Conservation (phyloP, 1,284 basidiomycete genomes). For the Ceratobasidium sp. region DNA sequence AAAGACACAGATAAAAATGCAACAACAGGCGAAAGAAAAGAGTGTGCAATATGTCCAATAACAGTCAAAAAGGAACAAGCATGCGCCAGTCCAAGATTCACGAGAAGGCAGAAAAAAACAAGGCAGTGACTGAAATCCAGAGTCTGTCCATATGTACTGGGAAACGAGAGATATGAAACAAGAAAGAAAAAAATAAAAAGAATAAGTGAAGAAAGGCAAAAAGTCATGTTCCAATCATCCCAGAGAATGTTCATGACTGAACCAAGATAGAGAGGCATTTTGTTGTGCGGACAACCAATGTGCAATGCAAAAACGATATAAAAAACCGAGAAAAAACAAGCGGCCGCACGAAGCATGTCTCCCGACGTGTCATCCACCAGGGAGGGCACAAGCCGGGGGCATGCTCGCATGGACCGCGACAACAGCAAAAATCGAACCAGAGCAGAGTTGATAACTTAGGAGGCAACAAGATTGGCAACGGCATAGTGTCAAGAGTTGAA, state of each 20-base stretch:
- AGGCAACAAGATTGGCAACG: constrained; percentile 24
- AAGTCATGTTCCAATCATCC: constrained; percentile 39
- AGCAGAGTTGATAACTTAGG: constrained; percentile 37
- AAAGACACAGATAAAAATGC: constrained; percentile 14
- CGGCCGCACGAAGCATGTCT: constrained; percentile 19
- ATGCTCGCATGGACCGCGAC: constrained; percentile 8
- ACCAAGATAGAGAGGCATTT: constrained; percentile 5
- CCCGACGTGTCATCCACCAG: constrained; percentile 26
- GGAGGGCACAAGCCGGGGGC: constrained; percentile 27
- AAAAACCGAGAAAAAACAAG: background rate
- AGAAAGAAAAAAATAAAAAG: constrained; percentile 45
- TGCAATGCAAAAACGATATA: constrained; percentile 31
- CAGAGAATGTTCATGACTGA: constrained; percentile 35
- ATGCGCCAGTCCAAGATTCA: constrained; percentile 32
- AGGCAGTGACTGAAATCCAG: constrained; percentile 40
- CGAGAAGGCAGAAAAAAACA: constrained; percentile 28
- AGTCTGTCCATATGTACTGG: constrained; percentile 41
- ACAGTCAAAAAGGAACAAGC: constrained; percentile 26
- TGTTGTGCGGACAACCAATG: constrained; percentile 22
- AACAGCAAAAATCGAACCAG: constrained; percentile 17
- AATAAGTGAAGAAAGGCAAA: constrained; percentile 46
- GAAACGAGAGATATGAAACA: constrained; percentile 31
- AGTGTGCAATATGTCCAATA: constrained; percentile 38
- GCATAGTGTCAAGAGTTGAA: constrained; percentile 20
- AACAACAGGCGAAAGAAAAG: constrained; percentile 31